Conservation (phyloP, 2,329 filamentous ascomycete genomes). For the Beauveria scarabaeidicola region DNA sequence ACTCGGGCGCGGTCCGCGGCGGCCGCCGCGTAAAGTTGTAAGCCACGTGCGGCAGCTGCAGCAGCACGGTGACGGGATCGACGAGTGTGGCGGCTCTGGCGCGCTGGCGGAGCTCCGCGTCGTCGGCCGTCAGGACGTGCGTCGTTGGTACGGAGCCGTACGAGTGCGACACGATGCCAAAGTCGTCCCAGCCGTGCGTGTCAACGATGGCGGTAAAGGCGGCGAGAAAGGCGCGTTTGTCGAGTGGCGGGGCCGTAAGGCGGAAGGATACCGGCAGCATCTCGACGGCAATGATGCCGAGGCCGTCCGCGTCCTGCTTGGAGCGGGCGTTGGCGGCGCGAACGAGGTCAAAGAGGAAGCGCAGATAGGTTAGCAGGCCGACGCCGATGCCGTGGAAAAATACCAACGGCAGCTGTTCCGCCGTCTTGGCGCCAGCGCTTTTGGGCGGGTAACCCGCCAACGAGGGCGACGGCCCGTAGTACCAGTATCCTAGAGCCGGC, state of each 20-base stretch:
- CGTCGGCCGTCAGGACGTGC: conserved; percentile 45
- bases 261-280: conserved; percentile 58
- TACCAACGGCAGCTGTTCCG: conserved; percentile 45
- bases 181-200: conserved; percentile 46
- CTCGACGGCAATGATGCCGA: conserved; percentile 59
- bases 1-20: conserved; percentile 55
- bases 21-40: conserved; percentile 58
- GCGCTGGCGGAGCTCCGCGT: conserved; percentile 35
- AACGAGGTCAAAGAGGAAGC: conserved; percentile 47
- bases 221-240: conserved; percentile 42
- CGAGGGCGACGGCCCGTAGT: conserved; percentile 19
- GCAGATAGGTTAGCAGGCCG: conserved; percentile 54
- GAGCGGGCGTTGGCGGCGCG: conserved; percentile 16
- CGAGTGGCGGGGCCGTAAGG: conserved; percentile 45
- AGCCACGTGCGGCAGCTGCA: conserved; percentile 62
- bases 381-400: conserved; percentile 67
- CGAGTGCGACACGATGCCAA: conserved; percentile 53
- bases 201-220: conserved; percentile 51
- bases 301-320: conserved; percentile 25
- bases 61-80: conserved; percentile 57
- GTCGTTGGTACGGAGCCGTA: conserved; percentile 58
- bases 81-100: conserved; percentile 40
- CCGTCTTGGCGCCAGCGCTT: too few relatives aligned
- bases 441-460: too few relatives aligned
- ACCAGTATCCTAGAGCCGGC: conserved; percentile 52